Evolutionary conservation across 2,329 filamentous ascomycete genomes (phyloP).

Genomic region (Calonectria crousiana): DNA sequence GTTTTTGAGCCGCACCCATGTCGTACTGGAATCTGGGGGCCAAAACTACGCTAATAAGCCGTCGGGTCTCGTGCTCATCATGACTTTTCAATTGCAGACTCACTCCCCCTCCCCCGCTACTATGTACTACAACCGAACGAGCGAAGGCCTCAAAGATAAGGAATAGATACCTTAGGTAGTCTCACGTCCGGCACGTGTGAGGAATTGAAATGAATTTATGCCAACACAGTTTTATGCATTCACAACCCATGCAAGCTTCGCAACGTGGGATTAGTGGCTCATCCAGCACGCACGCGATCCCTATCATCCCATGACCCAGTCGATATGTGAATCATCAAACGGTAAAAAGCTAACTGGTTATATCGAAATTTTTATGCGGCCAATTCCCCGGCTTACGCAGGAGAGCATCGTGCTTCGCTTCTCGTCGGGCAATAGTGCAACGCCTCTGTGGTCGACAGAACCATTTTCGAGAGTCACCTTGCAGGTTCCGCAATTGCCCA

Average conservation of each 20-base stretch:
- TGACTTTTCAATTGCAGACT: neutral
- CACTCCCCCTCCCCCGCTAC: neutral
- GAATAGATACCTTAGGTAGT: neutral
- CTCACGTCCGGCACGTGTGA: neutral
- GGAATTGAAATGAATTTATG: neutral
- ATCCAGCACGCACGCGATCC: neutral
- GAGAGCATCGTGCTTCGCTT: slow-evolving; percentile 59
- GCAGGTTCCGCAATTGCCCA: slow-evolving; percentile 68
- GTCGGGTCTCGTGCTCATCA: neutral
- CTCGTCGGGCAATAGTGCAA: slow-evolving; percentile 59
- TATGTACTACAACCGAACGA: neutral
- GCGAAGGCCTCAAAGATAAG: neutral
- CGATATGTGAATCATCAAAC: neutral
- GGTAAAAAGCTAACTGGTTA: slow-evolving; percentile 38
- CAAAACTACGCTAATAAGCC: too few relatives aligned
- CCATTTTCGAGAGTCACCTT: slow-evolving; percentile 57
- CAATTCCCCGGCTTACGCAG: slow-evolving; percentile 66
- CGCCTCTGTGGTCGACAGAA: slow-evolving; percentile 62
- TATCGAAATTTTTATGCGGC: slow-evolving; percentile 62
- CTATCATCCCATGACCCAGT: neutral
- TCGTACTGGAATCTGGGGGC: neutral
- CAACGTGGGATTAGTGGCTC: neutral
- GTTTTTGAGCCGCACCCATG: neutral
- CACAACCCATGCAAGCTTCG: neutral
- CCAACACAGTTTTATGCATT: neutral